Evolutionary conservation across 805 yeast genomes (phyloP).

Genomic region (Schwanniomyces sp.): DNA sequence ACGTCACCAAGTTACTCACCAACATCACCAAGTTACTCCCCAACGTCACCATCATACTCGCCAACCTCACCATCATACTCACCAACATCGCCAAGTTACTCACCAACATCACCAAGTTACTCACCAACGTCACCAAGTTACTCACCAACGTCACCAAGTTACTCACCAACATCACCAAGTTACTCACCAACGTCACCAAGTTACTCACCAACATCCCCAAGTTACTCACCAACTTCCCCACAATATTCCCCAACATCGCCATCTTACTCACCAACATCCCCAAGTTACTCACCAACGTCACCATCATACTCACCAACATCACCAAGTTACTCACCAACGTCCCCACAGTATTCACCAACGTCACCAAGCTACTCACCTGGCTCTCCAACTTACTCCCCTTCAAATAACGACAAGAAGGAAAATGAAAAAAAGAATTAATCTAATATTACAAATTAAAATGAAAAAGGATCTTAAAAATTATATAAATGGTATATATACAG

Average conservation of each 20-base stretch:
- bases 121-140: conserved; percentile 82
- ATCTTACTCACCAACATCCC: conserved; percentile 71
- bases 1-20: conserved; percentile 60
- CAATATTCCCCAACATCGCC: conserved; percentile 78
- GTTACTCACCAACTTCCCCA: conserved; percentile 74
- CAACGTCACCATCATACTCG: conserved; percentile 75
- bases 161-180: conserved; percentile 76
- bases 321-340: conserved; percentile 57
- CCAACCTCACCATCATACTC: conserved; percentile 71
- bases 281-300: conserved; percentile 57
- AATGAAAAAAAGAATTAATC: neutral
- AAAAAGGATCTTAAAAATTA: neutral
- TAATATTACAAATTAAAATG: neutral
- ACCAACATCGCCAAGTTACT: conserved; percentile 59
- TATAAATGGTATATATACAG: neutral
- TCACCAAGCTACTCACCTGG: conserved; percentile 67
- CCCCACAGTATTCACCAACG: conserved; percentile 56
- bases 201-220: conserved; percentile 67
- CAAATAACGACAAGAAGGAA: conserved; percentile 19
- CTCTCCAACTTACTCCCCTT: conserved; percentile 46
- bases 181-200: conserved; percentile 79
- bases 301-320: conserved; percentile 53
- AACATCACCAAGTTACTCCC: conserved; percentile 71
- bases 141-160: conserved; percentile 70
- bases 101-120: conserved; percentile 68